Conservation (phyloP, 202 grass and related monocot genomes). For the Zizania palustris region DNA sequence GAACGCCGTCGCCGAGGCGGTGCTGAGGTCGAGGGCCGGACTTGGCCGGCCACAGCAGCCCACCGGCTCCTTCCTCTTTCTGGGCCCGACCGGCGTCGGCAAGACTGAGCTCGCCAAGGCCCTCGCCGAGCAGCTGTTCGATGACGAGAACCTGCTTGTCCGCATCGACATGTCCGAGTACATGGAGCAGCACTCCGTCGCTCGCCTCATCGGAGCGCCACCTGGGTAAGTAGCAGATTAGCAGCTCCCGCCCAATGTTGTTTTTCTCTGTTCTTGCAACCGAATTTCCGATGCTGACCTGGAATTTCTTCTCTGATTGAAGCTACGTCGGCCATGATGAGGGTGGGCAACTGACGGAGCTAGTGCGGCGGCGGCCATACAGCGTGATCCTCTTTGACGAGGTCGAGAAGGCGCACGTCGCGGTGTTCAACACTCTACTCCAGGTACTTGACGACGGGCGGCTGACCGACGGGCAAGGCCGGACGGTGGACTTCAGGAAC, state of each 20-base stretch:
- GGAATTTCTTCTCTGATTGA: neutral
- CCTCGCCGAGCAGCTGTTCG: conserved; percentile 88
- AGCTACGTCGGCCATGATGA: conserved; percentile 33
- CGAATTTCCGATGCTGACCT: conserved; percentile 36
- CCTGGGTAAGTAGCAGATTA: conserved; percentile 63
- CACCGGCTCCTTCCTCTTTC: conserved; percentile 88
- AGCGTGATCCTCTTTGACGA: conserved; percentile 51
- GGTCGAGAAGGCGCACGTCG: conserved; percentile 47
- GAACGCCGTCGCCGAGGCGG: conserved; percentile 82
- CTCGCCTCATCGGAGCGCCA: conserved; percentile 83
- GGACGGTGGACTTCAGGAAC: conserved; percentile 59
- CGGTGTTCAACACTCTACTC: conserved; percentile 53
- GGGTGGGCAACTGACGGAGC: conserved; percentile 51
- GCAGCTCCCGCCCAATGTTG: too few species aligned
- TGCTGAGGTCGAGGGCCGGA: conserved; percentile 80
- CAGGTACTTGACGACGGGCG: conserved; percentile 56
- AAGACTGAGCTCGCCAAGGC: conserved; percentile 98
- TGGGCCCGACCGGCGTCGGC: conserved; percentile 88
- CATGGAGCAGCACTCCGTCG: conserved; percentile 97
- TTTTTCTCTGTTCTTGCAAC: neutral
- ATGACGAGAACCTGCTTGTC: conserved; percentile 90
- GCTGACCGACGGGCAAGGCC: conserved; percentile 53
- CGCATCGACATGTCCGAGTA: conserved; percentile 98
- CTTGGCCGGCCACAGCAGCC: conserved; percentile 89
- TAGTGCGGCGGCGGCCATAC: conserved; percentile 42